Base-by-base conservation (phyloP, 2,329 filamentous ascomycete species). In the Neurospora crassa region DNA sequence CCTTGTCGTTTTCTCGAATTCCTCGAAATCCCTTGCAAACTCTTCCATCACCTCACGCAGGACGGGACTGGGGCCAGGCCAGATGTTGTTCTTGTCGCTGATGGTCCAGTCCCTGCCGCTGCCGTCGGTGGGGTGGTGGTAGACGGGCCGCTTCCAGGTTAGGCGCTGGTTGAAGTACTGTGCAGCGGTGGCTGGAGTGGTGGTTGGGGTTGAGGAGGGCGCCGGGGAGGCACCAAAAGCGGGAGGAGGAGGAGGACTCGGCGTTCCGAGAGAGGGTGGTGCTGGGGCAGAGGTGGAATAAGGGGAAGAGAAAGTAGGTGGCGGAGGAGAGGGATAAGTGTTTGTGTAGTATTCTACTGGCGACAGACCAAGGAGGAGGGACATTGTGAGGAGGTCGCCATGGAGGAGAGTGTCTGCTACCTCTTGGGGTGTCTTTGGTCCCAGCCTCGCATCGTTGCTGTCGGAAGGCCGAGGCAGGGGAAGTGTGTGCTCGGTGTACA, bases 391-490 rank as follows among this genome's bases (percentile, higher is more conserved):
- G 3, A 59, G 47, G 5, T 59, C 47, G 24, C 47, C 47, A 10
- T 59, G 47, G 3, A 59, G 47, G 3, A 59, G 47, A 34, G 14
- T 34, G 47, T 59, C 24, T 59, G 47, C 47, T 40, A 63, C 43
- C 3, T 68, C 68, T n/a, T 72, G 42, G 1, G 40, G 34, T 0
- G 42, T 24, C 10, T 47, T 20, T 6, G n/a, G 71, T 88, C 86
- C 0, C 82, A 87, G 72, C 82, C 84, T 0, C 89, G 69, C 0
- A 81, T 81, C 5, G 87, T 82, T 74, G 80, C 83, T 3, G 80
- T 77, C 2, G 76, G 73, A 8, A 77, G 59, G 2, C 79, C 80
- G 10, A 89, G 78, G 6, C 90, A 73, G 2, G 87, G 85, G 0
- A 80, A 74, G 0, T 82, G 47, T 59, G 24, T 59, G 47, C 71